Base-by-base conservation (phyloP, 2,329 filamentous ascomycete species). In the Trichophyton benhamiae region DNA sequence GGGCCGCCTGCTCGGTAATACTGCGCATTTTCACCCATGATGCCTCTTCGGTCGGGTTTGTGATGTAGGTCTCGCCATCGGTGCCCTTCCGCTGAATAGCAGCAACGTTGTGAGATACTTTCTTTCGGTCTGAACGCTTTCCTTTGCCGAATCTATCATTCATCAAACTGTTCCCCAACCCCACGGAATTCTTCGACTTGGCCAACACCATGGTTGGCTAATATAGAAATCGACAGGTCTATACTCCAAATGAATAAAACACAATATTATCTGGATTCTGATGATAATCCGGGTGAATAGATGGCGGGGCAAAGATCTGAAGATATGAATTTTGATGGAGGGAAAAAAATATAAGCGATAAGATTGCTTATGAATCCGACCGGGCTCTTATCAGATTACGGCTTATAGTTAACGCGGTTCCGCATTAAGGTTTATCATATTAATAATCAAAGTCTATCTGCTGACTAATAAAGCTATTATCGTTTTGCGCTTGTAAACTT, bases 11-110 rank as follows among this genome's bases (percentile, higher is more conserved):
- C 79, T 99, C 90, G 3, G 94, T 99, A 68, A 99, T 89, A 74
- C 90, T 96, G 78, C 92, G 90, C 94, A 99, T 97, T 81, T 97
- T 99, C 72, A 97, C 90, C 91, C 91, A 99, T 68, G 89, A 83
- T 41, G 92, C 94, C 78, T 97, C 91, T 72, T 95, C 86, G 68
- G 85, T 86, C 66, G 88, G 87, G 73, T 95, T 96, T 57, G 90
- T 94, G 69, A 97, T 85, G 74, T 99, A 99, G 67, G 86, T 86
- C 73, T 95, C 88, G 71, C 90, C 91, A 22, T 89, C 90, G 27
- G 84, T 80, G 69, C 91, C 82, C 62, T 78, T 82, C 63, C 82
- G 84, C 73, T 91, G 85, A 65, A 90, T 87, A 70, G 88, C 84
- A 48, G 76, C 75, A 63, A 75, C 72, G 67, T 82, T 77, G 65